Conservation (phyloP, 1,284 basidiomycete genomes). For the Xerocomus nothofagi region DNA sequence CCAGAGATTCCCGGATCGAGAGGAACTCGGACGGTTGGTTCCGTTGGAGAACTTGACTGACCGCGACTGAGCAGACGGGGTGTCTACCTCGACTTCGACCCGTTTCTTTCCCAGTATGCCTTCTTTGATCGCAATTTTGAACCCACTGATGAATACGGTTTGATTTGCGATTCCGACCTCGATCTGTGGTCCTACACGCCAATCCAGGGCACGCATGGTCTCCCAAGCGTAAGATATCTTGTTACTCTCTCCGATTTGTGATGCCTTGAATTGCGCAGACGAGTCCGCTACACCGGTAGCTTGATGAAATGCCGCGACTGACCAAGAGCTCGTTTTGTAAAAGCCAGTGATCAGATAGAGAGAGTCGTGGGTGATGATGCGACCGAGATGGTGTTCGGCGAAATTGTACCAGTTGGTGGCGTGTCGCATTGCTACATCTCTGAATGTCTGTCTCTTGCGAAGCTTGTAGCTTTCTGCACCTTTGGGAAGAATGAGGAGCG, state of each 20-base stretch:
- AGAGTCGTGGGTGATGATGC: constrained; percentile 14
- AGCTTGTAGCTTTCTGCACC: constrained; percentile 13
- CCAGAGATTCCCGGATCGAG: background rate
- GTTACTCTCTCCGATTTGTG: background rate
- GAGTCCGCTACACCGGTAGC: background rate
- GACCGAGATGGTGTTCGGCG: constrained; percentile 8
- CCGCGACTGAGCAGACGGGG: background rate
- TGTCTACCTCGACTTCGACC: constrained; percentile 6
- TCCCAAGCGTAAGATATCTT: constrained; percentile 11
- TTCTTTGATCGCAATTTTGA: constrained; percentile 16
- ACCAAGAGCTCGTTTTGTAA: constrained; percentile 17
- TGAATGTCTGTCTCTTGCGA: background rate
- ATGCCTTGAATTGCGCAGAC: constrained; percentile 10
- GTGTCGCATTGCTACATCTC: background rate
- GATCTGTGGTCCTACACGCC: constrained; percentile 12
- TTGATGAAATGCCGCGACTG: constrained; percentile 10
- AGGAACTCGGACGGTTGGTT: background rate
- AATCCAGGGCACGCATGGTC: constrained; percentile 5
- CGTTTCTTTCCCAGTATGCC: background rate
- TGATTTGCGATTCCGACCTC: constrained; percentile 7
- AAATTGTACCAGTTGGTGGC: constrained; percentile 13
- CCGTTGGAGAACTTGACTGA: background rate
- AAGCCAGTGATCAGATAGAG: constrained; percentile 20
- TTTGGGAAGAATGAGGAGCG: constrained; percentile 17
- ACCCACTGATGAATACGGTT: constrained; percentile 16